These are phyloP conservation scores for Cucumis cinereus DNA, from an alignment of 306 rosid genomes.

Conservation along the genomic window DNA sequence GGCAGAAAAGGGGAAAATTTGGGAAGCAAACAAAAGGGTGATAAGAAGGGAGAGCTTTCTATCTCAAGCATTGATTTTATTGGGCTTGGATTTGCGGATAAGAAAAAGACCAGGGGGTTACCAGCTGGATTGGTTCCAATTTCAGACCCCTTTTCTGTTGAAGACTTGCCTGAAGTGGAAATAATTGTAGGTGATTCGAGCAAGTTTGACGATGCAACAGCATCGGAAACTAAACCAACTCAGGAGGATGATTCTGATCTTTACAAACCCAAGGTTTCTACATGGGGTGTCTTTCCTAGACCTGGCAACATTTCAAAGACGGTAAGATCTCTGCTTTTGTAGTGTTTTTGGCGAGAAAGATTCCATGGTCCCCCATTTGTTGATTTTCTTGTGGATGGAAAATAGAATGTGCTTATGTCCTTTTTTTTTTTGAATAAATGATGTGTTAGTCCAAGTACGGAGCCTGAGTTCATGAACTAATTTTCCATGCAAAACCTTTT, in stretches of 20 bases:
- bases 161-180: conserved; percentile 62
- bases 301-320: conserved; percentile 76
- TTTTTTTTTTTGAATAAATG: not conserved
- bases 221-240: conserved; percentile 20
- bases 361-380: not conserved
- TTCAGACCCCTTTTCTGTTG: conserved; percentile 39
- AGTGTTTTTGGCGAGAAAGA: not conserved
- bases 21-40: conserved; percentile 17
- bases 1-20: conserved; percentile 12
- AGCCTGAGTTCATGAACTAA: not conserved
- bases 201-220: conserved; percentile 30
- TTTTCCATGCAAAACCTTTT: not conserved
- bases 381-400: not conserved
- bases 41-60: conserved; percentile 41
- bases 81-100: conserved; percentile 76
- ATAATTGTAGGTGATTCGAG: conserved; percentile 58
- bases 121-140: conserved; percentile 78
- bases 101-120: conserved; percentile 47
- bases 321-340: conserved; percentile 18
- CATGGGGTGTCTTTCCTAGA: conserved; percentile 96
- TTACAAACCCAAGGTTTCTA: conserved; percentile 83
- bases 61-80: conserved; percentile 70
- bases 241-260: conserved; percentile 36
- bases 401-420: not conserved
- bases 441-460: not conserved